Conservation (phyloP, 768 basidiomycete genomes). For the Roridomyces roridus region DNA sequence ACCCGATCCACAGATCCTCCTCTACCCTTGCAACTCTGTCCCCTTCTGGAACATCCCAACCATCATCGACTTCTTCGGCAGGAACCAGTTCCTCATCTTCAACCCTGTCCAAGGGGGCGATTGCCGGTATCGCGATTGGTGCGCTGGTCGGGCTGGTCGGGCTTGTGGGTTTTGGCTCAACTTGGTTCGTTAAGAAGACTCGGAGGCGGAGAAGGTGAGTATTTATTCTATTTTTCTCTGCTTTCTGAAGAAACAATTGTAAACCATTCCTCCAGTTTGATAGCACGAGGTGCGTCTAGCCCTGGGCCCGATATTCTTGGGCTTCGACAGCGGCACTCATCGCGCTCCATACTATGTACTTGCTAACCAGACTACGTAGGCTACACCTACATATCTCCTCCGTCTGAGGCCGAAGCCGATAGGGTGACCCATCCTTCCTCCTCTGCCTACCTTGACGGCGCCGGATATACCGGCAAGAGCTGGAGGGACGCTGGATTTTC, state of each 20-base stretch:
- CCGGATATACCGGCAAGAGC: background rate
- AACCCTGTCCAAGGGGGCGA: conserved; percentile 8
- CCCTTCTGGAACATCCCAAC: too few species aligned
- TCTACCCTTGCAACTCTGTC: too few species aligned
- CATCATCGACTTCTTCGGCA: background rate
- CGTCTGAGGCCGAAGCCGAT: background rate
- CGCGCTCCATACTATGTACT: background rate
- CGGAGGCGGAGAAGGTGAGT: too few species aligned
- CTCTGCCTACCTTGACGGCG: conserved; percentile 7
- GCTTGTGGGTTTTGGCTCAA: background rate
- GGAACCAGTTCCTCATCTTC: background rate
- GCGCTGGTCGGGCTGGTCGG: background rate
- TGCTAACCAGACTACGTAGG: background rate
- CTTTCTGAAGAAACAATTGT: too few species aligned
- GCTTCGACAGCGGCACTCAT: too few species aligned
- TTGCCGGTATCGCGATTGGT: conserved; percentile 26
- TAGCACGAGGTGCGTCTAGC: conserved; percentile 13
- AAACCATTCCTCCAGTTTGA: too few species aligned
- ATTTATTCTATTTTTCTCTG: too few species aligned
- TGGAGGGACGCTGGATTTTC: conserved; percentile 3
- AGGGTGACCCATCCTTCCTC: background rate
- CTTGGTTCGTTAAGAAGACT: background rate
- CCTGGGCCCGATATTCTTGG: too few species aligned
- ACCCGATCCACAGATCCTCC: too few species aligned
- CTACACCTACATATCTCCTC: background rate